Conservation (phyloP, 2,329 filamentous ascomycete species). For the Delphinella strobiligena region DNA sequence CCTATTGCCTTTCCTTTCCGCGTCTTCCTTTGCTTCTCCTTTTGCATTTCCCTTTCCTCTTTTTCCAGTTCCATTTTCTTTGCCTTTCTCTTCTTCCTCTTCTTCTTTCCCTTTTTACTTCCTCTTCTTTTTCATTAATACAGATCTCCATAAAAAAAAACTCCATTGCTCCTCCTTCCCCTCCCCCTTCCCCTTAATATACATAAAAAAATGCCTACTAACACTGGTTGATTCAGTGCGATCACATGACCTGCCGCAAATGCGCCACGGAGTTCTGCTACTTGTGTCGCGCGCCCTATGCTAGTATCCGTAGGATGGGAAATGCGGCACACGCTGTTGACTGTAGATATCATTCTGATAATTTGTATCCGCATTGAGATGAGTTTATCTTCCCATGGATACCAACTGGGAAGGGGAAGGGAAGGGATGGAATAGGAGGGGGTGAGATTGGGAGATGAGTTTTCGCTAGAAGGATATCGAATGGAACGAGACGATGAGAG, state of each 20-base stretch:
- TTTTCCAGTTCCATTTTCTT: no score
- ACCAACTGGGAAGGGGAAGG: no score
- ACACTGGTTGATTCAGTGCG: conserved; percentile 12
- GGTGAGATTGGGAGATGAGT: no score
- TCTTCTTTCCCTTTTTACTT: not conserved
- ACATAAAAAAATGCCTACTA: not conserved
- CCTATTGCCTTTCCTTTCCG: not conserved
- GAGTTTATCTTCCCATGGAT: no score
- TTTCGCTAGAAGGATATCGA: no score
- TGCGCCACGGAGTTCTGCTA: conserved; percentile 30
- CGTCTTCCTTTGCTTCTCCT: not conserved
- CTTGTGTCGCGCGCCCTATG: conserved; percentile 22
- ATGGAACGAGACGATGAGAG: no score
- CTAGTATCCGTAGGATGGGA: not conserved
- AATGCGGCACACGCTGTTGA: not conserved
- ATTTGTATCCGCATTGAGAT: not conserved
- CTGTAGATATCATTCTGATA: not conserved
- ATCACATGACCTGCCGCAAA: conserved; percentile 14
- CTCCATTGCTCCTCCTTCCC: conserved; percentile 12
- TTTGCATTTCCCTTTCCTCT: not conserved
- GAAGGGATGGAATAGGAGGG: no score
- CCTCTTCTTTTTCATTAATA: not conserved
- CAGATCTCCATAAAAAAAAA: conserved; percentile 8
- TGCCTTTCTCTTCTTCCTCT: no score
- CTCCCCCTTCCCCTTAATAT: not conserved